phyloP scores from a whole-genome alignment of 1,139 yeast species.

The Debaryomycetaceae sp. region DNA sequence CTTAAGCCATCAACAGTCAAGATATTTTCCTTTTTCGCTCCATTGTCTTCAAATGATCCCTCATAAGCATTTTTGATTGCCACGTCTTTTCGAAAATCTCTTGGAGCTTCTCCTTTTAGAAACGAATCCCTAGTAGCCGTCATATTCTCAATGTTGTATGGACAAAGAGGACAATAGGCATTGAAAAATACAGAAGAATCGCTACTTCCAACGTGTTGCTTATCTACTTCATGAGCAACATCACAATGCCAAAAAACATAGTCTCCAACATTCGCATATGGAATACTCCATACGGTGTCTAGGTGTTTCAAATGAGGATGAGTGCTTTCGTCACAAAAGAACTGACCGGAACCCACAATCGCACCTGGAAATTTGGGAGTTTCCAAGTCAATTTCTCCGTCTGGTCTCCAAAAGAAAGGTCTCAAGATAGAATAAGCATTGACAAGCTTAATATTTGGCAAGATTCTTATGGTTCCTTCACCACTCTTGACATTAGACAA shows the following conservation, averaged over 20 bases:
- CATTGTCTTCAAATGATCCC: slow-evolving; percentile 10
- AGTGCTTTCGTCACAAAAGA: slow-evolving; percentile 7
- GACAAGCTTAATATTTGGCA: slow-evolving; percentile 33
- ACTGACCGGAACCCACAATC: slow-evolving; percentile 12
- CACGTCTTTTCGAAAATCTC: background rate
- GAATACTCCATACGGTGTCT: slow-evolving; percentile 25
- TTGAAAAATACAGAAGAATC: slow-evolving; percentile 11
- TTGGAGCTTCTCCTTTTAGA: slow-evolving; percentile 11
- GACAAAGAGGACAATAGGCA: slow-evolving; percentile 29
- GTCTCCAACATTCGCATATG: slow-evolving; percentile 37
- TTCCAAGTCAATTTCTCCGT: slow-evolving; percentile 20
- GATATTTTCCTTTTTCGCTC: slow-evolving; percentile 13
- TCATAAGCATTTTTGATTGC: background rate
- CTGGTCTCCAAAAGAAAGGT: slow-evolving; percentile 41
- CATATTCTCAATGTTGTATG: slow-evolving; percentile 19
- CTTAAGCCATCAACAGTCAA: slow-evolving; percentile 17
- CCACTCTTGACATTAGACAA: slow-evolving; percentile 27
- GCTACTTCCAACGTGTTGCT: slow-evolving; percentile 29
- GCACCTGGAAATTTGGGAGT: slow-evolving; percentile 23
- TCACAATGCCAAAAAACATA: slow-evolving; percentile 52
- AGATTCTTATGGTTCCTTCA: slow-evolving; percentile 43
- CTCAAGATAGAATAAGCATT: slow-evolving; percentile 42
- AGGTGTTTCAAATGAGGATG: slow-evolving; percentile 27
- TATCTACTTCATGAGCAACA: slow-evolving; percentile 45
- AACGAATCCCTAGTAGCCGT: slow-evolving; percentile 23